Evolutionary conservation across 2,329 filamentous ascomycete species (phyloP).

Genomic region (Juglanconis juglandina): DNA sequence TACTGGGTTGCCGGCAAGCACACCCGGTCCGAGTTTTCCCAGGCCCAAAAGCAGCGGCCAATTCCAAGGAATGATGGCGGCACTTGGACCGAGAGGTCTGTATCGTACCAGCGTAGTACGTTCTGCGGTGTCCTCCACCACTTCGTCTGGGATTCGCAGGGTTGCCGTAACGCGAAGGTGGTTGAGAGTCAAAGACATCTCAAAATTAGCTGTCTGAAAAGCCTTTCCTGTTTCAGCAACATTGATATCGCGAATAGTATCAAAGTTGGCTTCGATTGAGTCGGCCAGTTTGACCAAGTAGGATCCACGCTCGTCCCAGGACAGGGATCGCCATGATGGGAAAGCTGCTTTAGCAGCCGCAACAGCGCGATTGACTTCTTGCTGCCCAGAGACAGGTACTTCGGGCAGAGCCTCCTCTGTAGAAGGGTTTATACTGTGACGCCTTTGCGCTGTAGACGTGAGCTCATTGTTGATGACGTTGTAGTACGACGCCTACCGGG

Average conservation of each 20-base stretch:
- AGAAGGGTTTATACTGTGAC: slow-evolving; percentile 47
- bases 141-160: slow-evolving; percentile 19
- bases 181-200: slow-evolving; percentile 11
- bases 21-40: slow-evolving; percentile 51
- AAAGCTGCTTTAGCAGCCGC: slow-evolving; percentile 43
- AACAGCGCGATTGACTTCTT: slow-evolving; percentile 47
- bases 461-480: slow-evolving; percentile 50
- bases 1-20: slow-evolving; percentile 48
- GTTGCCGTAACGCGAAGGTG: slow-evolving; percentile 14
- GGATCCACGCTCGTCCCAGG: slow-evolving; percentile 16
- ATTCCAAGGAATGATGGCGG: slow-evolving; percentile 52
- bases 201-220: slow-evolving; percentile 14
- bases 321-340: slow-evolving; percentile 34
- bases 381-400: slow-evolving; percentile 42
- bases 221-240: slow-evolving; percentile 19
- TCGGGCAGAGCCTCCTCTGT: slow-evolving; percentile 43
- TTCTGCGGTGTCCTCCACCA: slow-evolving; percentile 12
- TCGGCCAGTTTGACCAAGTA: slow-evolving; percentile 14
- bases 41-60: slow-evolving; percentile 12
- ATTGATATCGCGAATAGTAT: slow-evolving; percentile 14
- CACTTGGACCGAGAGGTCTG: slow-evolving; percentile 37
- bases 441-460: slow-evolving; percentile 38
- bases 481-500: slow-evolving; percentile 30
- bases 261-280: slow-evolving; percentile 16
- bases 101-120: slow-evolving; percentile 11